These are phyloP conservation scores for Ophiosphaerella korrae DNA, from an alignment of 2,329 filamentous ascomycete genomes.

Conservation along the genomic window DNA sequence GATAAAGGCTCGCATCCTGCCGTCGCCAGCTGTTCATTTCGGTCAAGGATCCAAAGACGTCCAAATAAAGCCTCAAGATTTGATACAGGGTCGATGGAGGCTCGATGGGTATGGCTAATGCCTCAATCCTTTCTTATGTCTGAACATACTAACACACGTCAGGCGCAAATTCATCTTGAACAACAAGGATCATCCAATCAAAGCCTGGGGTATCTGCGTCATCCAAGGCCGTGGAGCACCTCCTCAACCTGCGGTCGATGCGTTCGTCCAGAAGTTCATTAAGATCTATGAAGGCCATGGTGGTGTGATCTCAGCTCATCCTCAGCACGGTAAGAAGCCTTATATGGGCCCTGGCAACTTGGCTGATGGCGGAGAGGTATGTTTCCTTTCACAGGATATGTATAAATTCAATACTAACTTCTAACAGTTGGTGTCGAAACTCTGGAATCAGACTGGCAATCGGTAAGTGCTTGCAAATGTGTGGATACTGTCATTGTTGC, in stretches of 20 bases:
- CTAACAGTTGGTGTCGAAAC: constrained; percentile 53
- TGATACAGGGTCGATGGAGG: constrained; percentile 80
- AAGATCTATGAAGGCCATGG: constrained; percentile 66
- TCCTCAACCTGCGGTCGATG: constrained; percentile 51
- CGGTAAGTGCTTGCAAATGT: constrained; percentile 26
- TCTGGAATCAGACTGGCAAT: constrained; percentile 62
- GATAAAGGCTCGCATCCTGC: constrained; percentile 70
- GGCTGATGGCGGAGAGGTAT: constrained; percentile 48
- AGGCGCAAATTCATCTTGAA: constrained; percentile 74
- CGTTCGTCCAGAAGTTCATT: constrained; percentile 66
- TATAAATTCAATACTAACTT: not conserved
- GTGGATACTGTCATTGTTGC: no score
- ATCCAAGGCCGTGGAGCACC: constrained; percentile 59
- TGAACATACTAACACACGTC: not conserved
- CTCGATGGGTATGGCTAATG: constrained; percentile 56
- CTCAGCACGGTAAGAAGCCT: constrained; percentile 36
- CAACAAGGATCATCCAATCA: constrained; percentile 65
- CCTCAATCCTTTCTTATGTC: not conserved
- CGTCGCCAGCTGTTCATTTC: constrained; percentile 74
- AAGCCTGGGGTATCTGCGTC: constrained; percentile 76
- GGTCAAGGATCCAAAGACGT: constrained; percentile 38
- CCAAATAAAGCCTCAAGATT: constrained; percentile 39
- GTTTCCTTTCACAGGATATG: constrained; percentile 13
- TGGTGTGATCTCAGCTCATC: constrained; percentile 54
- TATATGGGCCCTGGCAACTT: constrained; percentile 39